Evolutionary conservation across 352 stramenopile species (phyloP), one percentile per base, ranked within the genome.

Genomic region (Globisporangium radiosum): DNA sequence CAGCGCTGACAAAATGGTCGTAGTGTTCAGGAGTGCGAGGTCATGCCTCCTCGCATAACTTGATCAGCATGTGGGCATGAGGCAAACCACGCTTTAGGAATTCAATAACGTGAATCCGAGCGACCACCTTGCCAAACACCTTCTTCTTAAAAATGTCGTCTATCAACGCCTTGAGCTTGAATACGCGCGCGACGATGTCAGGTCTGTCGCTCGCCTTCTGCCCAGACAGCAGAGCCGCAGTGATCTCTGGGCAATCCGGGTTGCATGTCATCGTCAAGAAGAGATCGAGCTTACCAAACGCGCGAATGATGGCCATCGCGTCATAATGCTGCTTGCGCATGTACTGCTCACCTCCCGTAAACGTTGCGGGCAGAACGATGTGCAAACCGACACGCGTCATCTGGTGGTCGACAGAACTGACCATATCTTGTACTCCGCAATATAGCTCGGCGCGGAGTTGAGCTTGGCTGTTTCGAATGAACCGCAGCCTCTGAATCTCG

Each of bases 1-100:
- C 57, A 7, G 55, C 61, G 13, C 37, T 59, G 1, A 62, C 54
- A 11, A 57, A 52, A 11, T 19, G 56, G 57, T 56, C 49, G 38
- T 17, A 56, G n/a, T 56, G 38, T 7, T 48, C 37, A 6, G 52
- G 52, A 10, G 17, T 17, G 38, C 38, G 47, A 0, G 52, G 52
- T 17, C 37, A 7, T 4, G n/a, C 10, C 5, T 3, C 5, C 0
- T 56, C 52, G 52, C 48, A 14, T 0, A 56, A 8, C 52, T 56
- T 56, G 52, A 49, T 47, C 38, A 56, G n/a, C 37, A 48, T 47
- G 9, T 56, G 52, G 13, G 14, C 10, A 15, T 47, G 38, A 3
- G 36, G 52, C 15, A 51, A n/a, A 5, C 47, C 17, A 7, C 47
- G 47, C 14, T 3, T 19, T 49, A 5, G 44, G 44, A 49, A 17